Percentiles rank a stretch among this genome's conserved stretches.
phyloP scores from a whole-genome alignment of 2,329 filamentous ascomycete species.

The Colletotrichum horii region DNA sequence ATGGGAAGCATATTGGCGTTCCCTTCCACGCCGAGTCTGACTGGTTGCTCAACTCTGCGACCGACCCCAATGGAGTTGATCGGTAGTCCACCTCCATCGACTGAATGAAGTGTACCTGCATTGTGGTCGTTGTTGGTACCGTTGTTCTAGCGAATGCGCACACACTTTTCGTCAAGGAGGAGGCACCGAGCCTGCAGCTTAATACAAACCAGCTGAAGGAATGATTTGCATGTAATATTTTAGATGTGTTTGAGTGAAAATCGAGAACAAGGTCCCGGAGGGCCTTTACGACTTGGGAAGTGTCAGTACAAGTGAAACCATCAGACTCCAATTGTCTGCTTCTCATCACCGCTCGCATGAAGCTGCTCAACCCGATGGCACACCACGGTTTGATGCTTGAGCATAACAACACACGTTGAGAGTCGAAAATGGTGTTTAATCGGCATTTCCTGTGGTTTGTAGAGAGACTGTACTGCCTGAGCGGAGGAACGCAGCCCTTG shows the following conservation, averaged over 20 bases:
- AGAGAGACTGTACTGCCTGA: too few species aligned
- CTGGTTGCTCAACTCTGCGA: neutral
- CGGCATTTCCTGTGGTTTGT: too few species aligned
- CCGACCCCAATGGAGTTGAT: neutral
- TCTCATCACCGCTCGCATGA: neutral
- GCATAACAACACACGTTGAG: too few species aligned
- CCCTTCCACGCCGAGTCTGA: neutral
- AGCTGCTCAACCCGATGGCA: neutral
- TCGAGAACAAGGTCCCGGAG: too few species aligned
- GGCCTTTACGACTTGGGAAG: neutral
- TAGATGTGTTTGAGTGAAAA: too few species aligned
- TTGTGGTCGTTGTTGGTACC: too few species aligned
- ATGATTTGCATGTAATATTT: neutral
- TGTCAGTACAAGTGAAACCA: neutral
- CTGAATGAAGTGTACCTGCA: neutral
- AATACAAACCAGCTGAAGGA: neutral
- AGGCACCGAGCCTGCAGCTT: neutral
- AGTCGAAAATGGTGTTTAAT: too few species aligned
- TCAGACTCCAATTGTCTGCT: neutral
- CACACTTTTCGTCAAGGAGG: neutral
- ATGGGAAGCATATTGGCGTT: neutral
- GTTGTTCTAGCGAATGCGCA: neutral
- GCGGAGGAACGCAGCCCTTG: neutral
- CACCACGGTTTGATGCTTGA: too few species aligned
- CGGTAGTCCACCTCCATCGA: neutral